These are phyloP conservation scores for Cynara cardunculus DNA, from an alignment of 129 eudicot genomes.

Conservation along the genomic window DNA sequence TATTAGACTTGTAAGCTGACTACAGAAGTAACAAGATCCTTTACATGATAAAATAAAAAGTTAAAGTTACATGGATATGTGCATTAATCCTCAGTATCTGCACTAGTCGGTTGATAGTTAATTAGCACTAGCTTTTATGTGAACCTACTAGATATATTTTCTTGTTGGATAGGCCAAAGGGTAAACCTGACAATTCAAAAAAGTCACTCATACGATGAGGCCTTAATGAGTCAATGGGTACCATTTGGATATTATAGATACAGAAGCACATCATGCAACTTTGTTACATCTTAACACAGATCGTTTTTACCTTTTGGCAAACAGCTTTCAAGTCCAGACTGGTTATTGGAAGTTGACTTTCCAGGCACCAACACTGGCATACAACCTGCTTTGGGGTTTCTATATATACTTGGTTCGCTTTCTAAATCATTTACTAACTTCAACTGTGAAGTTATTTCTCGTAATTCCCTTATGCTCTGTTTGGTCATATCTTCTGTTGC, in stretches of 20 bases:
- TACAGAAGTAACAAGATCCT: too few relatives aligned
- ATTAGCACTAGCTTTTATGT: not conserved
- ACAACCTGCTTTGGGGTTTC: constrained; percentile 3
- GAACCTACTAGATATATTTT: not conserved
- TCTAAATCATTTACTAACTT: constrained; percentile 11
- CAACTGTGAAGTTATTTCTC: constrained; percentile 29
- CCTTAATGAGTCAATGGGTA: not conserved
- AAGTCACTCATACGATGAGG: not conserved
- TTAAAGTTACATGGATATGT: not conserved
- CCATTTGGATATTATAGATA: not conserved
- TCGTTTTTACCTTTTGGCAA: constrained; percentile 16
- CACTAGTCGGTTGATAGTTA: not conserved
- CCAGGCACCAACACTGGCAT: constrained; percentile 16
- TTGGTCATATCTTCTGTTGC: constrained; percentile 38
- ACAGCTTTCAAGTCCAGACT: constrained; percentile 10
- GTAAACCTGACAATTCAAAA: not conserved
- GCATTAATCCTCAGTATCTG: too few relatives aligned
- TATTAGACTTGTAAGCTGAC: too few relatives aligned
- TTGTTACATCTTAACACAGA: not conserved
- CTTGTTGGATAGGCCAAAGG: not conserved
- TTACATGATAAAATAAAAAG: not conserved
- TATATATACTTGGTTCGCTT: constrained; percentile 21
- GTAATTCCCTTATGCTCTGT: constrained; percentile 41
- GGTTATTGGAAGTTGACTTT: constrained; percentile 11
- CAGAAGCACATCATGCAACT: not conserved